Percentiles rank a stretch among this genome's conserved stretches.
These are phyloP conservation scores for Colletotrichum gloeosporioides DNA, from an alignment of 2,329 filamentous ascomycete genomes.

Conservation along the genomic window DNA sequence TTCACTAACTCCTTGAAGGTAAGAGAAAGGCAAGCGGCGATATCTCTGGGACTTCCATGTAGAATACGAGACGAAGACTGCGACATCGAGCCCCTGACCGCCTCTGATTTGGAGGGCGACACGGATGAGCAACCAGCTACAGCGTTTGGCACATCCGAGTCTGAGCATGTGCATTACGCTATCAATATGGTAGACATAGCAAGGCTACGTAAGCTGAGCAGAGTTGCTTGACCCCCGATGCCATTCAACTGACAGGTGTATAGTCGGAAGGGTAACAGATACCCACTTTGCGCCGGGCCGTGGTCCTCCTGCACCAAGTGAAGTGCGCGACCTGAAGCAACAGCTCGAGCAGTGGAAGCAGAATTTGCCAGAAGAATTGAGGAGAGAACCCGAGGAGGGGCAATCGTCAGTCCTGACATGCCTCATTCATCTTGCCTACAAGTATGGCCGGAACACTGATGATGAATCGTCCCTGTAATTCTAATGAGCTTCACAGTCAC, in stretches of 20 bases:
- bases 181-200: constrained; percentile 45
- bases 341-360: constrained; percentile 38
- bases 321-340: constrained; percentile 32
- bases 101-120: constrained; percentile 36
- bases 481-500: constrained; percentile 27
- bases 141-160: constrained; percentile 32
- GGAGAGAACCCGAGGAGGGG: constrained; percentile 33
- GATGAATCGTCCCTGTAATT: not conserved
- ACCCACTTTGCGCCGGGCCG: constrained; percentile 40
- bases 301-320: constrained; percentile 28
- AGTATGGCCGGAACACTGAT: constrained; percentile 26
- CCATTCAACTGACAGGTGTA: not conserved
- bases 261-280: constrained; percentile 40
- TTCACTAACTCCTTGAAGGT: constrained; percentile 26
- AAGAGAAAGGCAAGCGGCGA: constrained; percentile 40
- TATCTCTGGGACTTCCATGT: constrained; percentile 39
- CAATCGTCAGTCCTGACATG: constrained; percentile 39
- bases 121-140: constrained; percentile 24
- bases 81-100: constrained; percentile 38
- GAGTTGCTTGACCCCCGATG: too few relatives aligned
- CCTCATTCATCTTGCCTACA: constrained; percentile 41
- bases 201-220: constrained; percentile 30
- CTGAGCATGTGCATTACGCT: constrained; percentile 38
- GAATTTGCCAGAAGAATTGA: constrained; percentile 36
- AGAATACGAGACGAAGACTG: constrained; percentile 44